Evolutionary conservation across 192 early-diverging fungal genomes (phyloP).

Genomic region (Mortierella hygrophila): DNA sequence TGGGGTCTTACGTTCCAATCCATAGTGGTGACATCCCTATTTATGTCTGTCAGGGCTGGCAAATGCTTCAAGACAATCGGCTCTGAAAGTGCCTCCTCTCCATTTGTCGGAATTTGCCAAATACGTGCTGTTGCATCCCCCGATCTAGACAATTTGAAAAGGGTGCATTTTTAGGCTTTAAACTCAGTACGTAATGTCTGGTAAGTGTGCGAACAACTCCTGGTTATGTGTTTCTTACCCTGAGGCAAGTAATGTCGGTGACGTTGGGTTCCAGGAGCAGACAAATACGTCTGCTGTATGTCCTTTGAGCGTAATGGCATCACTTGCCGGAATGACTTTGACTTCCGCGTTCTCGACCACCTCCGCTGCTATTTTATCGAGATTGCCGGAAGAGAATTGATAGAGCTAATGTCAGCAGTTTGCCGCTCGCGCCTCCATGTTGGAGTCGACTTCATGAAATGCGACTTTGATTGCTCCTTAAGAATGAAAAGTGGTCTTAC

Average conservation of each 20-base stretch:
- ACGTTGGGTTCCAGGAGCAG: slow-evolving; percentile 84
- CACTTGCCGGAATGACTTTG: slow-evolving; percentile 57
- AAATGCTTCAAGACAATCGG: slow-evolving; percentile 71
- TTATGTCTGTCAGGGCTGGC: slow-evolving; percentile 57
- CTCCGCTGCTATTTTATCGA: slow-evolving; percentile 21
- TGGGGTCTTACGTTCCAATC: slow-evolving; percentile 79
- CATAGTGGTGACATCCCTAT: slow-evolving; percentile 84
- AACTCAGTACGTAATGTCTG: background rate
- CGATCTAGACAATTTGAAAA: slow-evolving; percentile 54
- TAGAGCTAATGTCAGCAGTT: background rate
- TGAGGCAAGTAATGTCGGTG: slow-evolving; percentile 78
- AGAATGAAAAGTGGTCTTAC: slow-evolving; percentile 24
- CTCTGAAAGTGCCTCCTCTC: slow-evolving; percentile 58
- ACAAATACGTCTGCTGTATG: slow-evolving; percentile 81
- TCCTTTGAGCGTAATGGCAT: slow-evolving; percentile 70
- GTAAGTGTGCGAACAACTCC: background rate
- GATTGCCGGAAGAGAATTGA: background rate
- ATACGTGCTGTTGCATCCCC: slow-evolving; percentile 89
- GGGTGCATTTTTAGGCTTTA: background rate
- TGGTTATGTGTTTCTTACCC: slow-evolving; percentile 65
- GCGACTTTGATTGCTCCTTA: background rate
- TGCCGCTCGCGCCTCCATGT: background rate
- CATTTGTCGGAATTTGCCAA: slow-evolving; percentile 79
- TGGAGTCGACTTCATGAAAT: background rate
- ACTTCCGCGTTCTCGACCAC: slow-evolving; percentile 18